Conservation (phyloP, 495 filamentous ascomycete species). For the Pseudoneurospora amorphoporcata region DNA sequence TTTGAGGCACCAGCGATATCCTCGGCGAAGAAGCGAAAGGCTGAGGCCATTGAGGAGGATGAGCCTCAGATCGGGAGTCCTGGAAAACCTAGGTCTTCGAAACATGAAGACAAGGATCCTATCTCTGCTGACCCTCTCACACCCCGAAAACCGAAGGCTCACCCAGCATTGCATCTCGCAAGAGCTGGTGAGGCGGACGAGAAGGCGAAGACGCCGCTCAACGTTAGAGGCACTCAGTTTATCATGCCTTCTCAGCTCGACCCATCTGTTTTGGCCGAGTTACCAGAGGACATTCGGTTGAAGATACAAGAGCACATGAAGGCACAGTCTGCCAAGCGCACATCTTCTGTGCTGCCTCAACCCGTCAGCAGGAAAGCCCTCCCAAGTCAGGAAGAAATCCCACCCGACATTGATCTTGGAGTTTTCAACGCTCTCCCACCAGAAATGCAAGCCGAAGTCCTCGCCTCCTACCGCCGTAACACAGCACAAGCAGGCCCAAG, state of each 20-base stretch:
- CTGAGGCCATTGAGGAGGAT: constrained; percentile 15
- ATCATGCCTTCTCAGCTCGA: constrained; percentile 75
- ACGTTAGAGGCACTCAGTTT: constrained; percentile 78
- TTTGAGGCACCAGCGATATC: constrained; percentile 14
- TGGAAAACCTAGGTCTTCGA: constrained; percentile 1
- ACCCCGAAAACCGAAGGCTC: constrained; percentile 51
- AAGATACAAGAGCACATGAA: constrained; percentile 44
- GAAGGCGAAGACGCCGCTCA: constrained; percentile 55
- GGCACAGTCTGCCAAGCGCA: constrained; percentile 10
- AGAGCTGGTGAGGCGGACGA: constrained; percentile 45
- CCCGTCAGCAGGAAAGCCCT: neutral
- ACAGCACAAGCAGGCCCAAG: constrained; percentile 7
- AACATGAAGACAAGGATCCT: constrained; percentile 32
- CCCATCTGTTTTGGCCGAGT: constrained; percentile 60
- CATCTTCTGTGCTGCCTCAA: constrained; percentile 1
- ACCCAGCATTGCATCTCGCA: constrained; percentile 45
- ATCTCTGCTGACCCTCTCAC: constrained; percentile 43
- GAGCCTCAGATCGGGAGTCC: constrained; percentile 8
- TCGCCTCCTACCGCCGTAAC: constrained; percentile 49
- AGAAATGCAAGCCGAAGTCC: constrained; percentile 71
- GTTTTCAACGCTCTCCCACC: constrained; percentile 68
- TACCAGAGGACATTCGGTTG: constrained; percentile 68
- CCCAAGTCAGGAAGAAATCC: constrained; percentile 14
- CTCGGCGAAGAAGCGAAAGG: constrained; percentile 17
- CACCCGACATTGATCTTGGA: constrained; percentile 56